phyloP scores from a whole-genome alignment of 2,329 filamentous ascomycete species.

The Monilinia polystroma region DNA sequence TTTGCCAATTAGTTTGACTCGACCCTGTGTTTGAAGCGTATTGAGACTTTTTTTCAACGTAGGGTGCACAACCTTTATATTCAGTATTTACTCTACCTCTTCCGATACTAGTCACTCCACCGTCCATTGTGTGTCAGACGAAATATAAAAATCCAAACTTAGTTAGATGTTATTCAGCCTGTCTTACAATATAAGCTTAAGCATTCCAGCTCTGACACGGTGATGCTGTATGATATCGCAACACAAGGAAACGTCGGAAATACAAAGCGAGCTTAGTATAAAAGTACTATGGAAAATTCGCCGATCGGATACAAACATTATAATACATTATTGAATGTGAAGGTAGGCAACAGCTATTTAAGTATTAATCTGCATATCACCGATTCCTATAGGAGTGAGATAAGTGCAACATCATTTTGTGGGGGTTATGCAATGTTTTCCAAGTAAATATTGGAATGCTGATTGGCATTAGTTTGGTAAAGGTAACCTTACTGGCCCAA shows the following conservation, averaged over 20 bases:
- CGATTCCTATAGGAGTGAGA: background rate
- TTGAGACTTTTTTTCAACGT: conserved; percentile 17
- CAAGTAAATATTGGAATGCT: background rate
- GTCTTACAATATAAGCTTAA: conserved; percentile 17
- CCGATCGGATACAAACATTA: conserved; percentile 23
- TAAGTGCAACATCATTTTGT: conserved; percentile 9
- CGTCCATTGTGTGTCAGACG: background rate
- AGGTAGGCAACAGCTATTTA: background rate
- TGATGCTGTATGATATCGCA: conserved; percentile 17
- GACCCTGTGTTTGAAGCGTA: conserved; percentile 12
- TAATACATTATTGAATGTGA: background rate
- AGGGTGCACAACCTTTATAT: conserved; percentile 23
- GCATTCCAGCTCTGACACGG: conserved; percentile 17
- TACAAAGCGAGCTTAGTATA: background rate
- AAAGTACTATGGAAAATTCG: conserved; percentile 16
- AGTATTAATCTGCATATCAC: conserved; percentile 11
- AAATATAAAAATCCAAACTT: background rate
- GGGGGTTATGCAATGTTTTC: background rate
- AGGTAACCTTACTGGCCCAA: background rate
- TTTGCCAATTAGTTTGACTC: conserved; percentile 11
- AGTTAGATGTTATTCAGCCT: conserved; percentile 12
- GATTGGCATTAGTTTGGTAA: background rate
- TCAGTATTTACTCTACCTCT: conserved; percentile 13
- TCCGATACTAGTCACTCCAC: background rate
- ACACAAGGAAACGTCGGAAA: conserved; percentile 9